Conservation (phyloP, 2,329 filamentous ascomycete genomes). For the Blumeriella jaapii region DNA sequence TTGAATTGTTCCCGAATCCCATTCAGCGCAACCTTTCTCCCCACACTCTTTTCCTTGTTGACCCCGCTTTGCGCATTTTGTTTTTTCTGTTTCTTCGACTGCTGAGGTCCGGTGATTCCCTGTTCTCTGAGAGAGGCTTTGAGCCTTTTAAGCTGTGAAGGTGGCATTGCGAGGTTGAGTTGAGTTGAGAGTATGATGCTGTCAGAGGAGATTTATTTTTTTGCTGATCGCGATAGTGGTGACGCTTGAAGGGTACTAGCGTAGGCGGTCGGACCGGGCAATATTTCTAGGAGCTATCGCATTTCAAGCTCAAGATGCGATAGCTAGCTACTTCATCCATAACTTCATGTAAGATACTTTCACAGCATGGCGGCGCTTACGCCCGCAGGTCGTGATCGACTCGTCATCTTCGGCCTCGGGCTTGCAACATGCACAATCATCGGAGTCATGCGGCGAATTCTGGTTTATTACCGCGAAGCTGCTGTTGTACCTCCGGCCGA, state of each 20-base stretch:
- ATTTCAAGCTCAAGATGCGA: too few relatives aligned
- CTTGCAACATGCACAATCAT: constrained; percentile 48
- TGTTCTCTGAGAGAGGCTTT: constrained; percentile 84
- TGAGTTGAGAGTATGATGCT: constrained; percentile 6
- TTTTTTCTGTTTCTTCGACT: constrained; percentile 91
- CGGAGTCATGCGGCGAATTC: constrained; percentile 43
- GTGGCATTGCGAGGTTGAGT: constrained; percentile 53
- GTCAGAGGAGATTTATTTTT: constrained; percentile 11
- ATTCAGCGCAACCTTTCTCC: constrained; percentile 66
- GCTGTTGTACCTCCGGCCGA: constrained; percentile 54
- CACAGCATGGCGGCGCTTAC: constrained; percentile 25
- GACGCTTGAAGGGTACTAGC: constrained; percentile 3
- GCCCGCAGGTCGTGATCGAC: constrained; percentile 20
- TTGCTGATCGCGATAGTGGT: constrained; percentile 15
- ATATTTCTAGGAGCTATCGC: too few relatives aligned
- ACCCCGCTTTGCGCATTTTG: constrained; percentile 56
- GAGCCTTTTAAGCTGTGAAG: constrained; percentile 91
- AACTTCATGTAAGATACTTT: too few relatives aligned
- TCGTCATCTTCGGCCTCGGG: constrained; percentile 22
- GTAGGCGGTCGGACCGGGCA: constrained; percentile 1
- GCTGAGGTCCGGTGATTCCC: constrained; percentile 79
- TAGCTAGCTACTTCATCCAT: too few relatives aligned
- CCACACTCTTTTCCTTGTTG: constrained; percentile 60
- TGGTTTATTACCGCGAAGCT: constrained; percentile 48
- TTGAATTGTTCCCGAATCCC: constrained; percentile 94